Base-by-base conservation (phyloP, 768 basidiomycete genomes). In the Imleria badia region DNA sequence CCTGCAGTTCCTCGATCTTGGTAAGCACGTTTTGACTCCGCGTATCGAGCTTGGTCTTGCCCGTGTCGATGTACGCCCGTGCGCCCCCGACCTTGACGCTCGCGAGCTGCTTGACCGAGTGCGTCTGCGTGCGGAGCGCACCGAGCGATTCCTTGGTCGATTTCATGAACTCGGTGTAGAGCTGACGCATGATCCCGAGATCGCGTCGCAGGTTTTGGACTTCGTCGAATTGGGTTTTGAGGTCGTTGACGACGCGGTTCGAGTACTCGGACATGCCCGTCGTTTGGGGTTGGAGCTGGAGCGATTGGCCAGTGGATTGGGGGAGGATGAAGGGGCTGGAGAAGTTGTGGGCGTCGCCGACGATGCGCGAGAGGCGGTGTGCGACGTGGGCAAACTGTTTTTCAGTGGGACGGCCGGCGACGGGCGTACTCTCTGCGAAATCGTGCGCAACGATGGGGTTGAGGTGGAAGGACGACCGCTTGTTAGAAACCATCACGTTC, bases 121-220 rank as follows among this genome's bases (percentile, higher is more conserved):
- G 83, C 9, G 93, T 95, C 71, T 98, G 94, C 12, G 80, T 78
- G 6, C 93, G 87, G 23, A 98, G 77, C 26, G 84, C 78, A 14
- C 79, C 80, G 39, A 98, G 81, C 6, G 91, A 86, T 13, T 88
- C 87, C 72, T 96, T 95, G 17, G 96, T 97, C 68, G 88, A 83
- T 63, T 85, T 86, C 80, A 94, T 87, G 68, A 98, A 98, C 61
- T 96, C 93, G 30, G 86, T 87, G 72, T 99, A 98, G 26, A 97
- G 76, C 73, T 98, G 96, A 5, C 94, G 84, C 86, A 97, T 92
- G 63, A 91, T 81, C 0, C 91, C 94, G 8, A 99, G 78, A 66
- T 98, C 97, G 1, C 95, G 85, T 13, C 97, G 88, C 19, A 99
- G 78, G 64, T 91, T 91, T 68, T 95, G 94, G 14, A 98, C 88